Evolutionary conservation across 2,329 filamentous ascomycete genomes (phyloP).

Genomic region (Aspergillus thermomutatus): DNA sequence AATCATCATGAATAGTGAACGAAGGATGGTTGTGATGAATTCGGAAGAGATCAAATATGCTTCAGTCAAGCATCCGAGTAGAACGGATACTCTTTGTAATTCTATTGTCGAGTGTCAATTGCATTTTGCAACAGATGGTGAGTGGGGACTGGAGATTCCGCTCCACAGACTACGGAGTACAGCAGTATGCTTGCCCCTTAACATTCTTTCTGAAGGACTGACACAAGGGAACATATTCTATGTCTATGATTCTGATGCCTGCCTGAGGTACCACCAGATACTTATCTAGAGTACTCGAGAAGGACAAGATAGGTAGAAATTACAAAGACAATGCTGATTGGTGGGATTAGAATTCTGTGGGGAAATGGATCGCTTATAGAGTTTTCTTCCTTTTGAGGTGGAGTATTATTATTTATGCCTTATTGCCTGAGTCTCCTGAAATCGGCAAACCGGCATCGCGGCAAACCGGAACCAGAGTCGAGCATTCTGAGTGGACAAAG

Average conservation of each 20-base stretch:
- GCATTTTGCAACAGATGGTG: not conserved
- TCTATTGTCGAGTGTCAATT: not conserved
- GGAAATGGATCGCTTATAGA: too few relatives aligned
- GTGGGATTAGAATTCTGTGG: not conserved
- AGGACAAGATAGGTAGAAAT: too few relatives aligned
- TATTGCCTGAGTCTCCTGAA: slow-evolving; percentile 1
- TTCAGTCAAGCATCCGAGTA: not conserved
- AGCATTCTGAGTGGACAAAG: slow-evolving; percentile 1
- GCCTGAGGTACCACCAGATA: too few relatives aligned
- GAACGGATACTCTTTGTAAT: not conserved
- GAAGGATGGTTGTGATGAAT: not conserved
- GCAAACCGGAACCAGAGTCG: slow-evolving; percentile 11
- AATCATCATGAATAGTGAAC: not conserved
- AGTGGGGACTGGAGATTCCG: not conserved
- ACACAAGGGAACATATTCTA: too few relatives aligned
- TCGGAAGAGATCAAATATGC: not conserved
- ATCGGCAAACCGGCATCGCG: slow-evolving; percentile 35
- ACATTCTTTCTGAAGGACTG: too few relatives aligned
- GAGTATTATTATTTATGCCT: too few relatives aligned
- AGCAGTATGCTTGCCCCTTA: too few relatives aligned
- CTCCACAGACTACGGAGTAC: too few relatives aligned
- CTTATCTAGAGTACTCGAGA: too few relatives aligned
- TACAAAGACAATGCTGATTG: not conserved
- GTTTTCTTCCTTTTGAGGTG: too few relatives aligned
- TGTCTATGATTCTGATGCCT: too few relatives aligned